A percentile compares a stretch with the other conserved stretches of the same genome.
These are phyloP conservation scores for Tephrocybe sp. DNA, from an alignment of 768 basidiomycete species.

Conservation along the genomic window DNA sequence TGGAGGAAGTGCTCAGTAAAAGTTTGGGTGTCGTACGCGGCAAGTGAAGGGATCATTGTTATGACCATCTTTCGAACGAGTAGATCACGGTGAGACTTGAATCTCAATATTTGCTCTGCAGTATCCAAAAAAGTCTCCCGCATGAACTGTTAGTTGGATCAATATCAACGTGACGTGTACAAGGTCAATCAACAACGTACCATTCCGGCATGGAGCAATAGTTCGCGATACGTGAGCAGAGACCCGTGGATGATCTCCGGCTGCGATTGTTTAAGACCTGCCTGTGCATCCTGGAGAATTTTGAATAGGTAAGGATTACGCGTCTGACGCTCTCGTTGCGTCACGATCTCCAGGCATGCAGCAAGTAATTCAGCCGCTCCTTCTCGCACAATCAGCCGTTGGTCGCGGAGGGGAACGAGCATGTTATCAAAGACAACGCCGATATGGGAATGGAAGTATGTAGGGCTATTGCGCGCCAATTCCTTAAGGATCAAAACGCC, in stretches of 20 bases:
- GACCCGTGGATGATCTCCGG: slow-evolving; percentile 94
- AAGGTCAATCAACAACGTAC: slow-evolving; percentile 43
- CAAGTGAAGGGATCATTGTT: slow-evolving; percentile 91
- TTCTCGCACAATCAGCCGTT: slow-evolving; percentile 87
- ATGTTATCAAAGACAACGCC: slow-evolving; percentile 90
- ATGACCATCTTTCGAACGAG: slow-evolving; percentile 94
- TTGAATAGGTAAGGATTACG: slow-evolving; percentile 68
- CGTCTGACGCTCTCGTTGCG: slow-evolving; percentile 66
- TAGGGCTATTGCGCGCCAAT: slow-evolving; percentile 85
- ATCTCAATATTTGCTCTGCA: slow-evolving; percentile 87
- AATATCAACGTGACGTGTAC: background rate
- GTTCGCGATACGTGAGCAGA: slow-evolving; percentile 85
- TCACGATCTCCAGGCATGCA: slow-evolving; percentile 87
- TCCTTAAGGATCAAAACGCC: slow-evolving; percentile 95
- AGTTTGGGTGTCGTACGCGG: slow-evolving; percentile 90
- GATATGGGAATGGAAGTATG: slow-evolving; percentile 87
- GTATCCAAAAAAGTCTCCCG: slow-evolving; percentile 82
- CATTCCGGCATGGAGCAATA: slow-evolving; percentile 92
- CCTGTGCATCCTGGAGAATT: slow-evolving; percentile 88
- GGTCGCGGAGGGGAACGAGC: slow-evolving; percentile 85
- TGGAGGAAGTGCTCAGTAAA: slow-evolving; percentile 92
- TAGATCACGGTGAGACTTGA: slow-evolving; percentile 83
- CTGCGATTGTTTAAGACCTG: slow-evolving; percentile 73
- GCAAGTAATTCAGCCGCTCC: slow-evolving; percentile 93
- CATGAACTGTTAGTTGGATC: slow-evolving; percentile 66